Evolutionary conservation across 441 rosid species (phyloP).

Genomic region (Mallotus repandus): DNA sequence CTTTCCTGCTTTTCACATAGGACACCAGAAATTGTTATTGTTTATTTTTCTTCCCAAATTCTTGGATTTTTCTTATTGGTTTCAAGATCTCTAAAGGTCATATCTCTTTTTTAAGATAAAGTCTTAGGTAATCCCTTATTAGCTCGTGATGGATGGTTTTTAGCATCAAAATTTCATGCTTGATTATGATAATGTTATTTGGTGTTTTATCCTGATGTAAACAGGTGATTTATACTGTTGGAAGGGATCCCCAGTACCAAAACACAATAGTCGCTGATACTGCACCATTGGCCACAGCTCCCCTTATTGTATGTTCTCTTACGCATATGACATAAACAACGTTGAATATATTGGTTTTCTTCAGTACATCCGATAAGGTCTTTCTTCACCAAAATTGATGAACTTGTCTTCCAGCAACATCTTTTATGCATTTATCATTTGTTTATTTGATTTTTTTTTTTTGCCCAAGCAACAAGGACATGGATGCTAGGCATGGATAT

Average conservation of each 20-base stretch:
- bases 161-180: not conserved
- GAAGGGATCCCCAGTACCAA: conserved; percentile 74
- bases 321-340: conserved; percentile 4
- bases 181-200: not conserved
- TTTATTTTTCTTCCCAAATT: not conserved
- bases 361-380: not conserved
- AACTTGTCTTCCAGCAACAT: not conserved
- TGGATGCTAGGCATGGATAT: not conserved
- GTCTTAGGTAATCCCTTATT: not conserved
- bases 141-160: not conserved
- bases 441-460: not conserved
- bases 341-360: conserved; percentile 13
- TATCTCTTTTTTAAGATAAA: not conserved
- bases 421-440: not conserved
- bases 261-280: conserved; percentile 59
- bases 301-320: conserved; percentile 69
- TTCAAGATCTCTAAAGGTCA: not conserved
- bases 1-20: conserved; percentile 1
- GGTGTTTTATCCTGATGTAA: conserved; percentile 22
- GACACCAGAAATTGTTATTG: not conserved
- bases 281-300: conserved; percentile 61
- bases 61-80: not conserved
- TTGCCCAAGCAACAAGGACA: conserved; percentile 8
- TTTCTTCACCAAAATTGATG: not conserved
- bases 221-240: conserved; percentile 83